Evolutionary conservation across 352 stramenopile genomes (phyloP).

Genomic region (Phytophthora sp.): DNA sequence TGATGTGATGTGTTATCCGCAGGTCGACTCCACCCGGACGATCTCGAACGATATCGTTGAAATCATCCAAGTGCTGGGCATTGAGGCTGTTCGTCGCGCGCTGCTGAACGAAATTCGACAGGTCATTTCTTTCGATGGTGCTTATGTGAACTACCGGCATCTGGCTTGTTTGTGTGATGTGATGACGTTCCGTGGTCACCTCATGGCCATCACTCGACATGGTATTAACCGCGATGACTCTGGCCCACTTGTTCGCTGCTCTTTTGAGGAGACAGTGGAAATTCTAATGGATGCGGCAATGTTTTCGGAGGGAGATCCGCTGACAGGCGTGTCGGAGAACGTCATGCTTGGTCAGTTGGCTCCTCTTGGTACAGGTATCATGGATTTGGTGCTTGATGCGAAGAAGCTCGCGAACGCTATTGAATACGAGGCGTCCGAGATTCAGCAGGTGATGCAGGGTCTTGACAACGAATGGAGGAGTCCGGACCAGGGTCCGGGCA

Average conservation of each 20-base stretch:
- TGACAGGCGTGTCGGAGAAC: slow-evolving; percentile 99
- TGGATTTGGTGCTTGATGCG: slow-evolving; percentile 98
- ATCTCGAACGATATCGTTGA: slow-evolving; percentile 99
- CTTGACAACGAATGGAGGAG: slow-evolving; percentile 93
- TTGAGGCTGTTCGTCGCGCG: slow-evolving; percentile 89
- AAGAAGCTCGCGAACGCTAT: slow-evolving; percentile 98
- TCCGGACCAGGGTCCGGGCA: slow-evolving; percentile 75
- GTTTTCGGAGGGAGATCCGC: slow-evolving; percentile 96
- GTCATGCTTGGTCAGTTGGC: slow-evolving; percentile 98
- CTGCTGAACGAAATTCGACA: slow-evolving; percentile 97
- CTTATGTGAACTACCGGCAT: slow-evolving; percentile 99
- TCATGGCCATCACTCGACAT: slow-evolving; percentile 98
- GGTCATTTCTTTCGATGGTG: slow-evolving; percentile 99
- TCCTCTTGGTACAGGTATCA: slow-evolving; percentile 96
- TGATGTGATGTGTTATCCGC: slow-evolving; percentile 96
- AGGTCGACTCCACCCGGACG: slow-evolving; percentile 97
- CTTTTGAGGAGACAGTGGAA: slow-evolving; percentile 99
- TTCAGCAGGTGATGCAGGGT: slow-evolving; percentile 90
- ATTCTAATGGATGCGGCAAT: slow-evolving; percentile 99
- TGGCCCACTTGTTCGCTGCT: slow-evolving; percentile 97
- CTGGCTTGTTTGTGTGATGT: slow-evolving; percentile 98
- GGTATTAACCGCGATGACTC: slow-evolving; percentile 99
- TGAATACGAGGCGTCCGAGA: slow-evolving; percentile 95
- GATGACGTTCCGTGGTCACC: slow-evolving; percentile 98
- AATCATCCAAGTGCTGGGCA: slow-evolving; percentile 97